These are phyloP conservation scores for Samsoniella hepiali DNA, from an alignment of 2,329 filamentous ascomycete species.

Conservation along the genomic window DNA sequence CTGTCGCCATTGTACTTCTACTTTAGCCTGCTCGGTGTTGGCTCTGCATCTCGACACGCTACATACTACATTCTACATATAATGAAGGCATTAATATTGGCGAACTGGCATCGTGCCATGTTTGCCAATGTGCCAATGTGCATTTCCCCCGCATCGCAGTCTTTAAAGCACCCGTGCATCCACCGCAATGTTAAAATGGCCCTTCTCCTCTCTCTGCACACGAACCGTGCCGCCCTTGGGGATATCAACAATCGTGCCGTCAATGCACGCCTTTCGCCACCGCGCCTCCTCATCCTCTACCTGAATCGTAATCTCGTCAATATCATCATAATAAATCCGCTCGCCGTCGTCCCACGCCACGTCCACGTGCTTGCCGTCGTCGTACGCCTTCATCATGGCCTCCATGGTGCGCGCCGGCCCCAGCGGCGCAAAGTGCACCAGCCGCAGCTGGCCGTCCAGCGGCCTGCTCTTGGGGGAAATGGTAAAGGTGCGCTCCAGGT, in stretches of 20 bases:
- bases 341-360: conserved; percentile 49
- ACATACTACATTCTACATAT: not conserved
- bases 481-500: conserved; percentile 75
- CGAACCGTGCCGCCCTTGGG: conserved; percentile 69
- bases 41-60: not conserved
- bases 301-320: conserved; percentile 64
- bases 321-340: conserved; percentile 66
- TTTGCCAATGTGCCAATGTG: not conserved
- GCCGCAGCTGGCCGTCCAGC: conserved; percentile 65
- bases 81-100: not conserved
- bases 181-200: conserved; percentile 44
- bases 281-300: conserved; percentile 64
- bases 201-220: conserved; percentile 48
- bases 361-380: conserved; percentile 53
- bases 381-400: conserved; percentile 67
- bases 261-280: conserved; percentile 88
- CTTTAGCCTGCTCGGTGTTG: not conserved
- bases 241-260: conserved; percentile 79
- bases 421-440: conserved; percentile 73
- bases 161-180: conserved; percentile 24
- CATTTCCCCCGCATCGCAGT: not conserved
- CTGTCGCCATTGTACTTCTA: not conserved
- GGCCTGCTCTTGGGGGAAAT: conserved; percentile 73
- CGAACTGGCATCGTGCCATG: not conserved
- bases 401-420: conserved; percentile 66